Conservation (phyloP, 2,329 filamentous ascomycete species). For the Colletotrichum higginsianum region DNA sequence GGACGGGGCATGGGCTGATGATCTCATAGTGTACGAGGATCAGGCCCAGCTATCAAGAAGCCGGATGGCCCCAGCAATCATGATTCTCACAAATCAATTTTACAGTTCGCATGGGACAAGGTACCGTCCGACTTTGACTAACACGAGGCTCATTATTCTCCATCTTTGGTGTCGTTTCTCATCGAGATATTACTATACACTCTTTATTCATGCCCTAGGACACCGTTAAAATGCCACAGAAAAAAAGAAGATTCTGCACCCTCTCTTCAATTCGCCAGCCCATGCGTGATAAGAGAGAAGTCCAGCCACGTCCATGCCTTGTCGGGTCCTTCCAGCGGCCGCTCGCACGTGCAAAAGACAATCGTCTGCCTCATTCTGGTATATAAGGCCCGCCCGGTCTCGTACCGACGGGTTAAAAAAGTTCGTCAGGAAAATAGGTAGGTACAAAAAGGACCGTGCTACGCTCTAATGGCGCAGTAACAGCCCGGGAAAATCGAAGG, state of each 20-base stretch:
- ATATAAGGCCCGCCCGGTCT: slow-evolving; percentile 23
- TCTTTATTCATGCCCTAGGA: slow-evolving; percentile 32
- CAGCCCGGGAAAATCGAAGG: slow-evolving; percentile 28
- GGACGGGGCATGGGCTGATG: too few species aligned
- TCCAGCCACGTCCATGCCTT: slow-evolving; percentile 28
- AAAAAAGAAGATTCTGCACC: neutral
- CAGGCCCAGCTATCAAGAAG: neutral
- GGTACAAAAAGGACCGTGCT: slow-evolving; percentile 24
- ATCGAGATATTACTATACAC: slow-evolving; percentile 40
- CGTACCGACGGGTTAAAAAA: slow-evolving; percentile 7
- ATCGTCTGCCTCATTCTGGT: slow-evolving; percentile 21
- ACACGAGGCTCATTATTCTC: slow-evolving; percentile 26
- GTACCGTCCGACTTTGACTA: neutral
- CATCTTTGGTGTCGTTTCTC: slow-evolving; percentile 36
- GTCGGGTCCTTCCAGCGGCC: slow-evolving; percentile 43
- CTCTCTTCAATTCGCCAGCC: slow-evolving; percentile 35
- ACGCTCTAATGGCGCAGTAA: neutral
- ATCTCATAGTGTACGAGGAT: neutral
- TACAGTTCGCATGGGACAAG: neutral
- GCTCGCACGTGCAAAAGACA: slow-evolving; percentile 33
- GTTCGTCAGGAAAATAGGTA: slow-evolving; percentile 26
- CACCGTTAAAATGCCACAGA: slow-evolving; percentile 28
- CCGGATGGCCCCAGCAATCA: neutral
- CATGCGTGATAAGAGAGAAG: slow-evolving; percentile 33
- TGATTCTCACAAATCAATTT: neutral